Conservation (phyloP, 2,329 filamentous ascomycete species). For the Aspergillus sp. region DNA sequence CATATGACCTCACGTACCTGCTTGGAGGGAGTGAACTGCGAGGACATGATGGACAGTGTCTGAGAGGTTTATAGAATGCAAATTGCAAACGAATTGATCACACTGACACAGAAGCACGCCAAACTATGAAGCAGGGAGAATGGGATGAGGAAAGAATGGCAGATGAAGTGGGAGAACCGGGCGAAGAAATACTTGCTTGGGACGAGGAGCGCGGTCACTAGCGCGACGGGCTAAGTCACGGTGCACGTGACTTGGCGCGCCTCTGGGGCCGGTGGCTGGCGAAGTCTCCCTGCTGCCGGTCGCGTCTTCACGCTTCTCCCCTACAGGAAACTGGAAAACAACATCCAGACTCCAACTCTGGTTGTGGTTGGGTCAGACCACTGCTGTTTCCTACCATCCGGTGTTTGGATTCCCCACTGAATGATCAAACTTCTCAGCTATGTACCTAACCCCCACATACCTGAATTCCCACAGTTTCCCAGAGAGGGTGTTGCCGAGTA, state of each 20-base stretch:
- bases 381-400: slow-evolving; percentile 13
- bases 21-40: slow-evolving; percentile 73
- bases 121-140: slow-evolving; percentile 15
- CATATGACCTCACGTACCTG: slow-evolving; percentile 57
- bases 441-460: slow-evolving; percentile 4
- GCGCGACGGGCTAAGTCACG: slow-evolving; percentile 41
- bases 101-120: slow-evolving; percentile 21
- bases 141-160: slow-evolving; percentile 28
- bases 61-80: slow-evolving; percentile 28
- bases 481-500: not conserved
- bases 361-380: slow-evolving; percentile 17
- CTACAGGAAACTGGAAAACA: slow-evolving; percentile 2
- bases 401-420: slow-evolving; percentile 12
- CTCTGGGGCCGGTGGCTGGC: slow-evolving; percentile 14
- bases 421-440: not conserved
- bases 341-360: not conserved
- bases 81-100: slow-evolving; percentile 16
- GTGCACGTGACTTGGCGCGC: slow-evolving; percentile 39
- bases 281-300: slow-evolving; percentile 7
- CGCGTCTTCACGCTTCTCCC: slow-evolving; percentile 4
- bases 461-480: not conserved
- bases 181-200: slow-evolving; percentile 35
- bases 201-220: slow-evolving; percentile 34
- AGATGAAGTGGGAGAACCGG: slow-evolving; percentile 20
- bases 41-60: slow-evolving; percentile 61